phyloP scores from a whole-genome alignment of 352 stramenopile species.

The Globisporangium nunn region DNA sequence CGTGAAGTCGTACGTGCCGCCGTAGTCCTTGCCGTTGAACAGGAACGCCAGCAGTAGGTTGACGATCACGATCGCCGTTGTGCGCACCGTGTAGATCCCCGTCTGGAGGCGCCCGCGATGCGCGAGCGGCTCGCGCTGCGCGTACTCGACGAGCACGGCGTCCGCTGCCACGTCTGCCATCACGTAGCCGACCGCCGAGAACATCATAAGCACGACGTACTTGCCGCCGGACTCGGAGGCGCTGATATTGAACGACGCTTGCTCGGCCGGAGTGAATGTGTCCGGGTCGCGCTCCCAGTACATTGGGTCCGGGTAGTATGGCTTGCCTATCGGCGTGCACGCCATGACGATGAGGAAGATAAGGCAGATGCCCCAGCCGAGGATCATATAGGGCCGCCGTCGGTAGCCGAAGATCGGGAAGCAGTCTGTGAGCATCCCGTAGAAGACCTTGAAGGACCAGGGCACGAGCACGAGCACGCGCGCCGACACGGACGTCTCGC shows the following conservation, averaged over 20 bases:
- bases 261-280: constrained; percentile 21
- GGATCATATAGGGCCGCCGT: constrained; percentile 52
- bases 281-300: constrained; percentile 12
- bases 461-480: constrained; percentile 26
- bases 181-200: constrained; percentile 66
- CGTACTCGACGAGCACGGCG: constrained; percentile 19
- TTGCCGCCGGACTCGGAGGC: constrained; percentile 28
- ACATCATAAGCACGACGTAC: constrained; percentile 68
- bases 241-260: constrained; percentile 23
- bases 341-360: constrained; percentile 40
- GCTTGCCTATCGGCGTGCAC: constrained; percentile 25
- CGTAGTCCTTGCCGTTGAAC: constrained; percentile 57
- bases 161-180: constrained; percentile 71
- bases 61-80: constrained; percentile 24
- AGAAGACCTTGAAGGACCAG: constrained; percentile 65
- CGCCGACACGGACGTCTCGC: constrained; percentile 20
- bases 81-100: constrained; percentile 38
- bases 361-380: constrained; percentile 46
- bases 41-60: constrained; percentile 31
- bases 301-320: constrained; percentile 33
- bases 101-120: constrained; percentile 36
- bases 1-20: constrained; percentile 41
- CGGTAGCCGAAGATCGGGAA: constrained; percentile 49
- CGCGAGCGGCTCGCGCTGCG: constrained; percentile 32
- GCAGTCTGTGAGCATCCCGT: constrained; percentile 52